Conservation (phyloP, 768 basidiomycete species). For the Boletus reticulatus region DNA sequence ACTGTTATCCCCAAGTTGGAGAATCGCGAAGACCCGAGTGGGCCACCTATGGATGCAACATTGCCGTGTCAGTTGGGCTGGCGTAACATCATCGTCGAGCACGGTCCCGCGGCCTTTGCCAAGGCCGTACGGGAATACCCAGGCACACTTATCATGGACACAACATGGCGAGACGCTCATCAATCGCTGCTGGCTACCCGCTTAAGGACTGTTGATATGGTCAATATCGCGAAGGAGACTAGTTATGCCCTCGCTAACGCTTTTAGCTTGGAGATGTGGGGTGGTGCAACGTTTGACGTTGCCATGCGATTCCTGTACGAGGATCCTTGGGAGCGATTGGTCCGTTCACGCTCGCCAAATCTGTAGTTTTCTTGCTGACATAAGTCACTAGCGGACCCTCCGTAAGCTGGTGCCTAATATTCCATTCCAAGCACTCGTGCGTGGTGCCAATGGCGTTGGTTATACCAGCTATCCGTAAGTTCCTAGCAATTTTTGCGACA, state of each 20-base stretch:
- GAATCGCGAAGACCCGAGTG: constrained; percentile 74
- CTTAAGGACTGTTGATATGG: constrained; percentile 94
- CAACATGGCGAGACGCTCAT: constrained; percentile 99
- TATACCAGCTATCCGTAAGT: constrained; percentile 97
- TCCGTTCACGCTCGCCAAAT: constrained; percentile 34
- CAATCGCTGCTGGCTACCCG: constrained; percentile 97
- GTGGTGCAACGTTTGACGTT: constrained; percentile 98
- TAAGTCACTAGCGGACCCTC: constrained; percentile 64
- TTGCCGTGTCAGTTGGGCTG: constrained; percentile 87
- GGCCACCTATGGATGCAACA: constrained; percentile 72
- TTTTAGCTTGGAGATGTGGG: constrained; percentile 98
- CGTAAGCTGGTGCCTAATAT: constrained; percentile 98
- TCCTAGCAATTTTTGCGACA: background rate
- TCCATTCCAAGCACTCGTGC: constrained; percentile 96
- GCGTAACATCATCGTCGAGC: constrained; percentile 98
- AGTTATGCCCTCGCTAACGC: constrained; percentile 93
- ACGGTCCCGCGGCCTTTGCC: constrained; percentile 97
- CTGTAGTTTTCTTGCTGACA: constrained; percentile 9
- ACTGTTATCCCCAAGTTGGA: constrained; percentile 78
- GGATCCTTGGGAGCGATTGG: constrained; percentile 98
- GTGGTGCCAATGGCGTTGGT: constrained; percentile 98
- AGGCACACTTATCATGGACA: constrained; percentile 95
- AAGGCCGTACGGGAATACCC: constrained; percentile 97
- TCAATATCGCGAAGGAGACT: constrained; percentile 97
- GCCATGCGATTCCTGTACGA: constrained; percentile 99